phyloP scores from a whole-genome alignment of 2,329 filamentous ascomycete species.

The Hypoxylon sp. region DNA sequence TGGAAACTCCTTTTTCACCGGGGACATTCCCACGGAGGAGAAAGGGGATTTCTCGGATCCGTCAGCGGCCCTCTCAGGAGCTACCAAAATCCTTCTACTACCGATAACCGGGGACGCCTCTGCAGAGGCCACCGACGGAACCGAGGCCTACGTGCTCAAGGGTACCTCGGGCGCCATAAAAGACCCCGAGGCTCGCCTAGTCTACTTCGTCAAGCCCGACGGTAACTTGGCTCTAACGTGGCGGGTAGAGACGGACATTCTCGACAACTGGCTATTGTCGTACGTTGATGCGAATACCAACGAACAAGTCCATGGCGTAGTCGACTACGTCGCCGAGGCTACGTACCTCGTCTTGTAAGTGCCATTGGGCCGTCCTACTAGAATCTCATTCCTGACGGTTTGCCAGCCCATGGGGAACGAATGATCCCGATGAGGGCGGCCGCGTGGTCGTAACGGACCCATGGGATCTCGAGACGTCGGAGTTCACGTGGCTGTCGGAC shows the following conservation, averaged over 20 bases:
- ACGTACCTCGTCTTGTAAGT: conserved; percentile 68
- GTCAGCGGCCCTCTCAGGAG: conserved; percentile 60
- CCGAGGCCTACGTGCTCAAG: conserved; percentile 62
- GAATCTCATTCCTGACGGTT: conserved; percentile 28
- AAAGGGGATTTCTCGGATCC: conserved; percentile 63
- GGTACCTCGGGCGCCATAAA: conserved; percentile 64
- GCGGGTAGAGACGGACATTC: conserved; percentile 71
- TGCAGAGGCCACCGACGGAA: conserved; percentile 57
- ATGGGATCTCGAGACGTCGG: conserved; percentile 62
- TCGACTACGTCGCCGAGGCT: conserved; percentile 71
- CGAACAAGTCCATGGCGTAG: conserved; percentile 66
- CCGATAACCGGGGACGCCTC: conserved; percentile 60
- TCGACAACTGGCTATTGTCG: conserved; percentile 71
- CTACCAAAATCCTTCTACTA: conserved; percentile 58
- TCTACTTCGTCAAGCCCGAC: conserved; percentile 67
- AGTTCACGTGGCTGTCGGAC: conserved; percentile 68
- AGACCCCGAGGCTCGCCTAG: conserved; percentile 69
- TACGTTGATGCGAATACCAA: conserved; percentile 68
- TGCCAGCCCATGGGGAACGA: conserved; percentile 65
- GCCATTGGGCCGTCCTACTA: neutral
- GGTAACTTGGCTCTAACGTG: conserved; percentile 66
- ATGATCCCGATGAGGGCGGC: conserved; percentile 67
- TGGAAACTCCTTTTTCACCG: conserved; percentile 65
- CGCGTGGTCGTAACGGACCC: conserved; percentile 64
- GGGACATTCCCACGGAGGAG: conserved; percentile 58